Conservation (phyloP, 345 rosid genomes). For the Noccaea caerulescens region DNA sequence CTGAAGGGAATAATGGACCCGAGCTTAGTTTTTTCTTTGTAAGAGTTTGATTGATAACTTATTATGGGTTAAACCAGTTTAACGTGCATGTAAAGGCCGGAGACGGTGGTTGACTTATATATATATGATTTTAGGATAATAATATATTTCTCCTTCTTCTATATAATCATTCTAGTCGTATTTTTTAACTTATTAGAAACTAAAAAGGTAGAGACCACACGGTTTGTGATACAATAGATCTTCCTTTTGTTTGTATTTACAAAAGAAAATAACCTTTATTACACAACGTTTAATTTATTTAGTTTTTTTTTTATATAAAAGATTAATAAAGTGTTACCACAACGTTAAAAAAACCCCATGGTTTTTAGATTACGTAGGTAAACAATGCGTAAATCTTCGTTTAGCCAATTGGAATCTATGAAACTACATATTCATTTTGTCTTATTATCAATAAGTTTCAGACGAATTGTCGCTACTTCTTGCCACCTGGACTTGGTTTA, state of each 20-base stretch:
- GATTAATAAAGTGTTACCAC: not conserved
- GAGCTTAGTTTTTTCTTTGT: constrained; percentile 61
- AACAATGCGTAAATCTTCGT: not conserved
- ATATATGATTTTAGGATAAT: constrained; percentile 14
- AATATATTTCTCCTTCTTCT: not conserved
- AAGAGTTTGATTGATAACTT: constrained; percentile 41
- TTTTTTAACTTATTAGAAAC: not conserved
- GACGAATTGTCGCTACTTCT: not conserved
- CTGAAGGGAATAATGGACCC: constrained; percentile 62
- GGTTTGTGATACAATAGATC: not conserved
- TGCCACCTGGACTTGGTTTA: constrained; percentile 19
- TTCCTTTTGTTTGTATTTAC: not conserved
- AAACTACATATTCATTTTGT: not conserved
- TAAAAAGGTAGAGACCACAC: too few relatives aligned
- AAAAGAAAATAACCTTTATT: not conserved
- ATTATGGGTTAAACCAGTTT: not conserved
- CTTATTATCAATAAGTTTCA: not conserved
- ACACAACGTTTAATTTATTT: too few relatives aligned
- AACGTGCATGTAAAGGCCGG: constrained; percentile 25
- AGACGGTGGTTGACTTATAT: constrained; percentile 5
- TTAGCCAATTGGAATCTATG: not conserved
- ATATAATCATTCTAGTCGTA: not conserved
- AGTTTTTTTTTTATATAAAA: not conserved
- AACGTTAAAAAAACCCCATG: not conserved
- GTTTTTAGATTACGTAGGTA: not conserved